phyloP scores from a whole-genome alignment of 176 grass and related monocot species.

The Thalia dealbata region DNA sequence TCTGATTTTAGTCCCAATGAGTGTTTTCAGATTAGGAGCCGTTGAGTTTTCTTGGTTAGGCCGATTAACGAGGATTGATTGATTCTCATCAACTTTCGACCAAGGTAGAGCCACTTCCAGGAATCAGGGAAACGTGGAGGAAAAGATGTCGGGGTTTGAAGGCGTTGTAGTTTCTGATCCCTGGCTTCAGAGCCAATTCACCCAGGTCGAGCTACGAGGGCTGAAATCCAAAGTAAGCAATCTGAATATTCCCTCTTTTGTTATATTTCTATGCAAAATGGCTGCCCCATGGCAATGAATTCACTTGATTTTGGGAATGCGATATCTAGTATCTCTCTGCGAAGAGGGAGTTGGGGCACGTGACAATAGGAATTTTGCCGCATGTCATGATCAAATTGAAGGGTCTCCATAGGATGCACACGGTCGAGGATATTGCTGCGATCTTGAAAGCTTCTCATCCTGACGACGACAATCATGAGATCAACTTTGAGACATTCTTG shows the following conservation, averaged over 20 bases:
- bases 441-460: constrained; percentile 51
- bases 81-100: not conserved
- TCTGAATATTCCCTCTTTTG: not conserved
- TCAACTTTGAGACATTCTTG: constrained; percentile 86
- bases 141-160: constrained; percentile 57
- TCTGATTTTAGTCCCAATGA: too few relatives aligned
- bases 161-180: constrained; percentile 93
- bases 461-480: constrained; percentile 68
- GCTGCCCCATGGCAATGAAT: not conserved
- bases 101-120: not conserved
- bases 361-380: constrained; percentile 60
- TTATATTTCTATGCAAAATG: not conserved
- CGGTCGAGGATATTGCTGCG: constrained; percentile 55
- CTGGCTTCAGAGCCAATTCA: constrained; percentile 92
- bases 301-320: not conserved
- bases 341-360: constrained; percentile 56
- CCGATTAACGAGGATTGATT: too few relatives aligned
- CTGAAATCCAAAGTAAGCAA: constrained; percentile 75
- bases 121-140: not conserved
- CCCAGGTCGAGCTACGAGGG: constrained; percentile 93
- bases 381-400: constrained; percentile 74
- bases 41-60: too few relatives aligned
- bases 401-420: constrained; percentile 52
- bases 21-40: too few relatives aligned
- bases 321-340: constrained; percentile 47